Percentiles rank a stretch among this genome's conserved stretches.
These are phyloP conservation scores for Pseudogymnoascus sp. DNA, from an alignment of 2,329 filamentous ascomycete species.

Conservation along the genomic window DNA sequence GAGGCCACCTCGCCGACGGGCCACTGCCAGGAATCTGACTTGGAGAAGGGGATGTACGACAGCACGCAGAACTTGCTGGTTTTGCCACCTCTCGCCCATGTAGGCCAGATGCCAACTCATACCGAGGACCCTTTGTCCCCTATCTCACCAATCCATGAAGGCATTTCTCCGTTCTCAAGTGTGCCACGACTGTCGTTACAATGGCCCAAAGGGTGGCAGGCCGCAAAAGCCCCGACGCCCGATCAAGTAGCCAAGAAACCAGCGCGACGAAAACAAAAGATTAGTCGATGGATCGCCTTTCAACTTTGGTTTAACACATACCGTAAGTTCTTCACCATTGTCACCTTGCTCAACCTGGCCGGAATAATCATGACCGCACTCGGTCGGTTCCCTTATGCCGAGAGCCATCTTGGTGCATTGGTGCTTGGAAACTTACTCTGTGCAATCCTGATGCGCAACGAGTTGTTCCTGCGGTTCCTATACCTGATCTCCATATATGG, in stretches of 20 bases:
- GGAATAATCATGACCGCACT: slow-evolving; percentile 31
- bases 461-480: slow-evolving; percentile 32
- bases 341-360: slow-evolving; percentile 30
- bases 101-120: slow-evolving; percentile 17
- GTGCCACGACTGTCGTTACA: slow-evolving; percentile 23
- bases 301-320: slow-evolving; percentile 36
- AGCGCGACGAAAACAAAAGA: slow-evolving; percentile 18
- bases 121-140: slow-evolving; percentile 21
- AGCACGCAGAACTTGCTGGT: slow-evolving; percentile 21
- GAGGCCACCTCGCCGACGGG: slow-evolving; percentile 11
- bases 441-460: slow-evolving; percentile 35
- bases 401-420: slow-evolving; percentile 33
- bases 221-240: not conserved
- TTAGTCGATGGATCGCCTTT: slow-evolving; percentile 29
- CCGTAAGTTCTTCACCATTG: slow-evolving; percentile 34
- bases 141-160: slow-evolving; percentile 28
- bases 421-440: slow-evolving; percentile 34
- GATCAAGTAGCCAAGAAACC: slow-evolving; percentile 10
- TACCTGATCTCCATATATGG: slow-evolving; percentile 34
- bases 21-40: slow-evolving; percentile 22
- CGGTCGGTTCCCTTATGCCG: slow-evolving; percentile 31
- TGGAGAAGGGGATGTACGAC: slow-evolving; percentile 32
- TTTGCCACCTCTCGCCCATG: slow-evolving; percentile 19
- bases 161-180: slow-evolving; percentile 26
- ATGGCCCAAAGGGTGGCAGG: slow-evolving; percentile 16